Percentiles rank a stretch among this genome's conserved stretches.
Conservation (phyloP, 2,329 filamentous ascomycete species). For the Fusarium tricinctum region DNA sequence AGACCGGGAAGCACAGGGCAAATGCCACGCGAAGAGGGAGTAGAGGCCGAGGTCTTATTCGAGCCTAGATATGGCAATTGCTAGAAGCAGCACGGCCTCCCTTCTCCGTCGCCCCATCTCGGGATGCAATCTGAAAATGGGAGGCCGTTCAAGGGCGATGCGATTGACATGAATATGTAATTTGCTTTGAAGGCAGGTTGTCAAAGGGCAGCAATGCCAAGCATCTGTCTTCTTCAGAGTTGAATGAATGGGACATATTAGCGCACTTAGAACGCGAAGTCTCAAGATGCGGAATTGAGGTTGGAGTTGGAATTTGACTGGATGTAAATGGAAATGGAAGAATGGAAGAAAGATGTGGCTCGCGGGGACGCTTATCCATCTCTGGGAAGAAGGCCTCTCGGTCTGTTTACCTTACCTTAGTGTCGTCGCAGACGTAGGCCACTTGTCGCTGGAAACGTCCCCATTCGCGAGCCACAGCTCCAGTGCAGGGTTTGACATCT, state of each 20-base stretch:
- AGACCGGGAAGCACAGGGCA: constrained; percentile 18
- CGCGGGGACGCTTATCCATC: constrained; percentile 43
- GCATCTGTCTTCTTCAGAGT: constrained; percentile 13
- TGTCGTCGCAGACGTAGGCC: constrained; percentile 31
- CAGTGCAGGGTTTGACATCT: constrained; percentile 46
- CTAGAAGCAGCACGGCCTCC: constrained; percentile 16
- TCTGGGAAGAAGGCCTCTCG: constrained; percentile 41
- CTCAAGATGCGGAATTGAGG: constrained; percentile 42
- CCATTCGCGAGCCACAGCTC: constrained; percentile 46
- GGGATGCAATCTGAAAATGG: constrained; percentile 28
- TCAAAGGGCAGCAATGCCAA: constrained; percentile 30
- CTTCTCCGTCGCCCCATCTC: constrained; percentile 27
- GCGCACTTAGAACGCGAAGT: constrained; percentile 20
- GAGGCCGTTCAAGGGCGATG: constrained; percentile 33
- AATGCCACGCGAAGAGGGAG: constrained; percentile 34
- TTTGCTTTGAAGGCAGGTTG: constrained; percentile 26
- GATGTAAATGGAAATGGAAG: constrained; percentile 28
- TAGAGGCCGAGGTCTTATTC: constrained; percentile 40
- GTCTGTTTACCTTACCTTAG: constrained; percentile 39
- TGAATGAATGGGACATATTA: constrained; percentile 19
- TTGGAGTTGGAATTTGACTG: constrained; percentile 17
- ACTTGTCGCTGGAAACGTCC: constrained; percentile 45
- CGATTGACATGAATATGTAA: constrained; percentile 32
- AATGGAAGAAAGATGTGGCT: constrained; percentile 38
- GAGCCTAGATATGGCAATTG: constrained; percentile 23